A percentile compares a stretch with the other conserved stretches of the same genome.
phyloP scores from a whole-genome alignment of 2,329 filamentous ascomycete species.

The Stromatinia cepivora region DNA sequence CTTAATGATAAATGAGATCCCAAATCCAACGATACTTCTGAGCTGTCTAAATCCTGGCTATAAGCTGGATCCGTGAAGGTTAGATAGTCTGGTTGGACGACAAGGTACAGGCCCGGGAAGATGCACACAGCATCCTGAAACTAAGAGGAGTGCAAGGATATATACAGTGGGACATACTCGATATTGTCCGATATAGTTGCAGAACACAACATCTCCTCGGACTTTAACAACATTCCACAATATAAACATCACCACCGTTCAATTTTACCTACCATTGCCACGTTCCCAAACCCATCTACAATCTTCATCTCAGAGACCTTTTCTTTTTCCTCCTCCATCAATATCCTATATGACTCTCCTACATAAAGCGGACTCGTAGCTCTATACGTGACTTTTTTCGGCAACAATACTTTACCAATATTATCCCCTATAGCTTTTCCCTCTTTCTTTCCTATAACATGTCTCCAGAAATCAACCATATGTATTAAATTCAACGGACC shows the following conservation, averaged over 20 bases:
- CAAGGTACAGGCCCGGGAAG: not conserved
- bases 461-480: constrained; percentile 67
- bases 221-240: not conserved
- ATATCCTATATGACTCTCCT: constrained; percentile 48
- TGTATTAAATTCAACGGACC: constrained; percentile 75
- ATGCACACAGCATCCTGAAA: not conserved
- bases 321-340: constrained; percentile 43
- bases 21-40: not conserved
- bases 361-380: constrained; percentile 53
- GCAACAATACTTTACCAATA: constrained; percentile 32
- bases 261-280: constrained; percentile 41
- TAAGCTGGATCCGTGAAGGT: not conserved
- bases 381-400: constrained; percentile 48
- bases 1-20: not conserved
- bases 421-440: not conserved
- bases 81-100: not conserved
- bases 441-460: constrained; percentile 41
- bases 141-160: not conserved
- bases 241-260: constrained; percentile 24
- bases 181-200: not conserved
- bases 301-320: constrained; percentile 34
- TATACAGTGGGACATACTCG: not conserved
- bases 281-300: constrained; percentile 37
- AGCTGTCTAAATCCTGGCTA: not conserved
- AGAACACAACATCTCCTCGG: not conserved